phyloP scores from a whole-genome alignment of 495 filamentous ascomycete species.

The Xylaria cubensis region DNA sequence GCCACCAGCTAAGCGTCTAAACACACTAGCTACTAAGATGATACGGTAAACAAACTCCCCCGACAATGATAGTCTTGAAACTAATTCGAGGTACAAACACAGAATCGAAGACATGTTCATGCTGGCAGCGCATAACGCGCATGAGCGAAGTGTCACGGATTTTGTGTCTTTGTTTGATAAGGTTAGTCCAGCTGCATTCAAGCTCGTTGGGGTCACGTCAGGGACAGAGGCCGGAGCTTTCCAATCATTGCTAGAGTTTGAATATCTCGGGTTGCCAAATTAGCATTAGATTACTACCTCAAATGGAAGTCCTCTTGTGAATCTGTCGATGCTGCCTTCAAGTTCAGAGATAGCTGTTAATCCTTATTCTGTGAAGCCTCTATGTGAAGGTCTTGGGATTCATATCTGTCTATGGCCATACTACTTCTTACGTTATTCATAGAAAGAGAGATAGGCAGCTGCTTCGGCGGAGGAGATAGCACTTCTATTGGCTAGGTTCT shows the following conservation, averaged over 20 bases:
- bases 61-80: background rate
- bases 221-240: slow-evolving; percentile 38
- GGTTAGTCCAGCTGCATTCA: slow-evolving; percentile 30
- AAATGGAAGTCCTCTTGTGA: background rate
- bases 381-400: background rate
- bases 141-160: slow-evolving; percentile 38
- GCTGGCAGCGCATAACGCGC: slow-evolving; percentile 38
- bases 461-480: background rate
- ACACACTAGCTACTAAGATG: slow-evolving; percentile 32
- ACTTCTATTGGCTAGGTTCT: background rate
- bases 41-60: slow-evolving; percentile 11
- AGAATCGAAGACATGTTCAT: slow-evolving; percentile 42
- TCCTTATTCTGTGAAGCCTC: background rate
- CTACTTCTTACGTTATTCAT: background rate
- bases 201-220: slow-evolving; percentile 33
- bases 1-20: slow-evolving; percentile 32
- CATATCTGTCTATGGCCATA: background rate
- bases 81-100: slow-evolving; percentile 7
- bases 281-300: background rate
- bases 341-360: background rate
- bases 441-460: background rate
- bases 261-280: slow-evolving; percentile 1
- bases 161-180: slow-evolving; percentile 36
- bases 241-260: slow-evolving; percentile 39
- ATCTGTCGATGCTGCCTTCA: background rate